These are phyloP conservation scores for Gelatoporia subvermispora DNA, from an alignment of 768 basidiomycete genomes.

Conservation along the genomic window DNA sequence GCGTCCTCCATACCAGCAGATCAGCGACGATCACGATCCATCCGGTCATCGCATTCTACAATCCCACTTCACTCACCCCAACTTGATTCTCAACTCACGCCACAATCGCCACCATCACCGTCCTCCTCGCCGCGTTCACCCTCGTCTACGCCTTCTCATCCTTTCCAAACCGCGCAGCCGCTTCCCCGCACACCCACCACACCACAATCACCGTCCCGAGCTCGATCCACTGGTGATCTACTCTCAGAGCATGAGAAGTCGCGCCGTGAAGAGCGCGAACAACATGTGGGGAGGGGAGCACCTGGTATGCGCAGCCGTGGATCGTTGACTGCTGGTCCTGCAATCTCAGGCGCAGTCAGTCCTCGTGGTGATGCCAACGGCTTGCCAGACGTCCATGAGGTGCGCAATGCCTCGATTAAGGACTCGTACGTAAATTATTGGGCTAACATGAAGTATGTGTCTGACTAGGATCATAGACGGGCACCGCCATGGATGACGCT, in stretches of 20 bases:
- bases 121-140: not conserved
- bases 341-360: no score
- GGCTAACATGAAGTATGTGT: not conserved
- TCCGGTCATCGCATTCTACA: constrained; percentile 22
- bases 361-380: no score
- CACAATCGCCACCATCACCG: constrained; percentile 22
- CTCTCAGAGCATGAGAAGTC: constrained; percentile 34
- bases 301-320: constrained; percentile 1
- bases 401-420: constrained; percentile 27
- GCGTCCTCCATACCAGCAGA: constrained; percentile 35
- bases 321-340: not conserved
- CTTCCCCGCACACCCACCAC: constrained; percentile 27
- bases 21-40: constrained; percentile 20
- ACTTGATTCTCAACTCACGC: constrained; percentile 12
- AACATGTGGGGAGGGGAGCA: not conserved
- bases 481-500: constrained; percentile 70
- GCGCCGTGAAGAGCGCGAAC: constrained; percentile 17
- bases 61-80: constrained; percentile 12
- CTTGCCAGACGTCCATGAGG: constrained; percentile 1
- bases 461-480: constrained; percentile 29
- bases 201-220: constrained; percentile 46
- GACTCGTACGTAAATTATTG: constrained; percentile 41
- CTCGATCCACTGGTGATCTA: constrained; percentile 52
- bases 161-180: not conserved
- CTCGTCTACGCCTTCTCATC: not conserved